phyloP scores from a whole-genome alignment of 2,329 filamentous ascomycete genomes.

The Phialophora chinensis region DNA sequence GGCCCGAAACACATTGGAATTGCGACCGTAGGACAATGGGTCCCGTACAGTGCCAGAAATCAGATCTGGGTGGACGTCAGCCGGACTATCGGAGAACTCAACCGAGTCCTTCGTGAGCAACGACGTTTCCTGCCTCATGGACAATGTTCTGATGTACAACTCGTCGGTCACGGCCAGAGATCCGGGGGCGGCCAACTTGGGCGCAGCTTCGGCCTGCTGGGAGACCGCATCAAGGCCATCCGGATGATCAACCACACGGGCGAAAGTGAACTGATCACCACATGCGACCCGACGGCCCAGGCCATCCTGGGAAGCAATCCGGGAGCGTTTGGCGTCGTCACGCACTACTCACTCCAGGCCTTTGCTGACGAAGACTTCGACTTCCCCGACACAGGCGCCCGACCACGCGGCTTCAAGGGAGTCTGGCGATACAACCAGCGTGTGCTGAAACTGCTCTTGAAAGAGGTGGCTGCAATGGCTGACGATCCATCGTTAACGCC shows the following conservation, averaged over 20 bases:
- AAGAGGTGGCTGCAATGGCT: background rate
- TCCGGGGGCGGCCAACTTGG: background rate
- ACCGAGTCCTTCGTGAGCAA: background rate
- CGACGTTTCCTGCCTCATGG: slow-evolving; percentile 1
- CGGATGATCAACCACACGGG: background rate
- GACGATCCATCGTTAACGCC: background rate
- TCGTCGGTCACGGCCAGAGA: background rate
- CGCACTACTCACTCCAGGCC: background rate
- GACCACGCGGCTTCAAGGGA: background rate
- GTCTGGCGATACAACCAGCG: background rate
- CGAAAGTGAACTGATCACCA: background rate
- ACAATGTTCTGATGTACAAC: background rate
- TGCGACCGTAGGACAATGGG: background rate
- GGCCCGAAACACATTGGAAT: background rate
- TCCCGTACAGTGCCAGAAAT: background rate
- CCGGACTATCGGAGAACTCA: slow-evolving; percentile 1
- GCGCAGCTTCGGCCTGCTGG: background rate
- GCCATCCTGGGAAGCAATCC: background rate
- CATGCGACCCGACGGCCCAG: background rate
- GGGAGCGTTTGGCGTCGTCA: background rate
- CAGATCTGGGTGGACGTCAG: background rate
- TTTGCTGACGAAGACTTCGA: background rate
- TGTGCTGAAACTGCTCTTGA: background rate
- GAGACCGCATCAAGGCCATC: background rate
- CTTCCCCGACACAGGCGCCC: background rate